Base-by-base conservation (phyloP, 352 stramenopile species). In the Phytophthora ohioensis region DNA sequence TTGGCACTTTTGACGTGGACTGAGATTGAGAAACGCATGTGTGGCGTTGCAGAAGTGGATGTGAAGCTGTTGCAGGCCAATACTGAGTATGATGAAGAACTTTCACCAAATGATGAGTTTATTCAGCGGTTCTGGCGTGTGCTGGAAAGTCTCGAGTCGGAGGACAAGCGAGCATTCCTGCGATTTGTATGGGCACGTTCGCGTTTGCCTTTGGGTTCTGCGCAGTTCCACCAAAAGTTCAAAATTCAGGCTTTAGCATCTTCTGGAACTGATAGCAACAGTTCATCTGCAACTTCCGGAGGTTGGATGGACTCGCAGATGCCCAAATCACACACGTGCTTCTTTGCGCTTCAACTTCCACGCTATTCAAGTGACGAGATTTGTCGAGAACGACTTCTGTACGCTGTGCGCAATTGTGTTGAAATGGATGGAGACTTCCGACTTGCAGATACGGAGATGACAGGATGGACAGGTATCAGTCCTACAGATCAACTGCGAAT, bases 391-490 rank as follows among this genome's bases (percentile, higher is more conserved):
- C 78, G 90, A 56, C 32, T 96, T 27, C 61, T 93, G n/a, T 96
- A 95, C 55, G 89, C 88, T 1, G 82, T 96, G 12, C 85, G 86
- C 68, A 96, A 96, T 64, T 96, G 89, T 47, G 74, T 94, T 11
- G 89, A 96, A 70, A 96, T 96, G 86, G 89, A 95, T 59, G 89
- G 87, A n/a, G 89, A 96, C 67, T 96, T 96, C 57, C 85, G 89
- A 11, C 77, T 95, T 3, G 88, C 87, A 8, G 89, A 94, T 73
- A 90, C 83, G 17, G 88, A 96, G 68, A 92, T 91, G 80, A 91
- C 75, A 2, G 85, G 87, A 2, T 94, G 87, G 87, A 87, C 69
- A 21, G 83, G 88, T 30, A 85, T 92, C 42, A 80, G 78, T 48
- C 74, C 83, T 27, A 81, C 82, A 55, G 85, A 91, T 68, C 83